Evolutionary conservation across 345 rosid species (phyloP), one percentile per base, ranked within the genome.

Genomic region (Aegle marmelos): DNA sequence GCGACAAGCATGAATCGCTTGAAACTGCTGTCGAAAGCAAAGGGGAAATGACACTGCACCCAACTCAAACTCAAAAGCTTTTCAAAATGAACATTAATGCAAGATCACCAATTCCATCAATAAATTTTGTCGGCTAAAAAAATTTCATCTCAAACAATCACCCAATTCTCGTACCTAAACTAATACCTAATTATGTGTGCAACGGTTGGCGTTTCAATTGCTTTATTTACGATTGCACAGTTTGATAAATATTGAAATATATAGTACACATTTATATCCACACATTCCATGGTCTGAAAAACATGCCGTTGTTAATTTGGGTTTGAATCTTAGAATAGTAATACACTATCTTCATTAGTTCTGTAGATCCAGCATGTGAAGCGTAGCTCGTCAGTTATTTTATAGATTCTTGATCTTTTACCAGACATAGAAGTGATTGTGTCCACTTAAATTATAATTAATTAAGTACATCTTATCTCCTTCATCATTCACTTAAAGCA

Each of bases 41-140:
- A 71, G 2, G 9, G 13, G n/a, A 68, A 34, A 2, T 31, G 34
- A 58, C 22, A 34, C 31, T 58, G 34, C 13, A 34, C 48, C 53
- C 76, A n/a, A 36, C 76, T 34, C 66, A 57, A n/a, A 36, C 76
- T 34, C 66, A 57, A 22, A 72, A 58, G 53, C 7, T 45, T 24
- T 8, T 17, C n/a, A 13, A 14, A 19, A 9, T 7, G 2, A 19
- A 7, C 61, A 58, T 22, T 24, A 5, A 21, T 65, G 9, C 1
- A 65, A 22, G 6, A 53, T 16, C 21, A 22, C 25, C 25, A 21
- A 34, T 65, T 48, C 9, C 48, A 65, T 65, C 69, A 65, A 64
- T 19, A 1, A 62, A 27, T 30, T n/a, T 28, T 28, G 13, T 61
- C 6, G 8, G 21, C 21, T 13, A 13, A 28, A 61, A 61, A 27